Evolutionary conservation across 1,139 yeast genomes (phyloP), one percentile per base, ranked within the genome.

Genomic region (Chernovozyma sophiae-reginae): DNA sequence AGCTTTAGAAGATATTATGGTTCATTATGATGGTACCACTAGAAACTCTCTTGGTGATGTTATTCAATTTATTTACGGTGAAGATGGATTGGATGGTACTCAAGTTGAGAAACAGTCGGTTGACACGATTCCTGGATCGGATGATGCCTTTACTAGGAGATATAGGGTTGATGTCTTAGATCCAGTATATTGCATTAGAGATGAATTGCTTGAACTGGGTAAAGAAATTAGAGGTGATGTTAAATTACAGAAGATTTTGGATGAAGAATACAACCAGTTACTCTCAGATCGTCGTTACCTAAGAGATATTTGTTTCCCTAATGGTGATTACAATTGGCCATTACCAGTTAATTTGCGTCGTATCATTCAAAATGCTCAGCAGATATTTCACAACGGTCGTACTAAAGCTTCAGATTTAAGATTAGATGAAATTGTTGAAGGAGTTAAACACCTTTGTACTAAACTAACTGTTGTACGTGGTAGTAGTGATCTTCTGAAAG

Each of bases 1-100:
- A 62, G 98, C 99, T 10, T 72, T 94, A 62, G 99, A 94, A 63
- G 99, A 94, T 71, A 90, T 94, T 46, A 90, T 90, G 96, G 98
- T 92, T 32, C 97, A 90, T 58, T 94, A 94, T 54, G 99, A 94
- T 72, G 97, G 97, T 59, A 90, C 98, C 6, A 90, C 97, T 1
- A 83, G 99, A 72, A 94, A 94, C 62, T 94, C 99, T 2, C 71
- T 92, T 46, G 98, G 98, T 55, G 97, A 90, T 60, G 79, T 94
- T 46, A 85, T 94, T 53, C 97, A 94, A 68, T 92, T 94, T 64
- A 78, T 90, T 43, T 94, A 94, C 56, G 99, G 99, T 72, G 99
- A 94, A 63, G 99, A 94, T 68, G 99, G 99, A 65, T 74, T 94
- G 54, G 99, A 94, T 69, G 98, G 96, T 55, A 86, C 97, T 25